A percentile compares a stretch with the other conserved stretches of the same genome.
phyloP scores from a whole-genome alignment of 2,329 filamentous ascomycete species.

The Hirsutella thompsonii region DNA sequence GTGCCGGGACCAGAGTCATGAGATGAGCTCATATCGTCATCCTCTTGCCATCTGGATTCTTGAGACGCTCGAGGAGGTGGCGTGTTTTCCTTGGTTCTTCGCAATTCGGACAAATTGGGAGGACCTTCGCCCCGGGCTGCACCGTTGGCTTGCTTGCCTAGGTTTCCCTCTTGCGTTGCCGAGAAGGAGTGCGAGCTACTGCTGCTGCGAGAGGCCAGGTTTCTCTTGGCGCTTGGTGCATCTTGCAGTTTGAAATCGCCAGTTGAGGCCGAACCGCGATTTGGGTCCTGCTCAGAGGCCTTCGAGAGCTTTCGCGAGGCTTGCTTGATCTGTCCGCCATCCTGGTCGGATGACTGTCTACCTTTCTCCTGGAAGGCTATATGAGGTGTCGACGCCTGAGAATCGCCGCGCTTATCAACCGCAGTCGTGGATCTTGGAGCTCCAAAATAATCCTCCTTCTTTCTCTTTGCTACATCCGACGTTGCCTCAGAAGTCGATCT shows the following conservation, averaged over 20 bases:
- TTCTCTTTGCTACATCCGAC: slow-evolving; percentile 30
- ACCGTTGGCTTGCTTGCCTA: slow-evolving; percentile 22
- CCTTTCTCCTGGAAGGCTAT: slow-evolving; percentile 85
- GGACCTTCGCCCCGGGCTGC: slow-evolving; percentile 12
- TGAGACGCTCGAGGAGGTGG: slow-evolving; percentile 39
- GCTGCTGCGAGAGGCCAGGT: slow-evolving; percentile 25
- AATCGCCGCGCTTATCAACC: slow-evolving; percentile 33
- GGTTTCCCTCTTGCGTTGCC: slow-evolving; percentile 20
- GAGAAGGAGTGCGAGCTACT: slow-evolving; percentile 29
- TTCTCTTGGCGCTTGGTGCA: slow-evolving; percentile 53
- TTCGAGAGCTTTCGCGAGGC: slow-evolving; percentile 36
- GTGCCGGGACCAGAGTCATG: slow-evolving; percentile 28
- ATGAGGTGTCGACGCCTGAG: slow-evolving; percentile 58
- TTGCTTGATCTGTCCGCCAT: slow-evolving; percentile 38
- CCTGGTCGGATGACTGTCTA: slow-evolving; percentile 42
- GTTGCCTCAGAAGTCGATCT: slow-evolving; percentile 36
- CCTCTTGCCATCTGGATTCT: slow-evolving; percentile 44
- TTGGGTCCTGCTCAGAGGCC: slow-evolving; percentile 14
- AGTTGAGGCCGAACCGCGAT: slow-evolving; percentile 13
- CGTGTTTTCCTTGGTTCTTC: slow-evolving; percentile 22
- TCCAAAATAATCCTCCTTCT: slow-evolving; percentile 49
- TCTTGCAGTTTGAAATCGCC: slow-evolving; percentile 68
- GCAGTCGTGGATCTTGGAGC: slow-evolving; percentile 25
- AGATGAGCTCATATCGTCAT: slow-evolving; percentile 31
- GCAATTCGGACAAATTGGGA: slow-evolving; percentile 11